These are phyloP conservation scores for Cryptococcus amylolentus DNA, from an alignment of 1,284 basidiomycete species.

Conservation along the genomic window DNA sequence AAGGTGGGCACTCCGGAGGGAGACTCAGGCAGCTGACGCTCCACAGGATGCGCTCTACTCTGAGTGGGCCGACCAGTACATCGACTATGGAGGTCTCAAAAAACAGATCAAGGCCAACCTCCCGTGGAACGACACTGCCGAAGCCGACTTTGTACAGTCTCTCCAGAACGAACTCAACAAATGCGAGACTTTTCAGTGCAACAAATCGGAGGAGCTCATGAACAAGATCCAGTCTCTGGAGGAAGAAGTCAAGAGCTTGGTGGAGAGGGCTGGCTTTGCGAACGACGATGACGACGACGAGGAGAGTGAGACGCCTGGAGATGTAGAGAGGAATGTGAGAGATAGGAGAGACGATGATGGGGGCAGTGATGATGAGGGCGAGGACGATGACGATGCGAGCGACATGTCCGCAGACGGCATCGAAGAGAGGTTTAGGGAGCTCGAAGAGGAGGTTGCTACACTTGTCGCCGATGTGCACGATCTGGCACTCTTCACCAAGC, in stretches of 20 bases:
- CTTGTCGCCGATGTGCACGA: conserved; percentile 99
- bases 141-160: conserved; percentile 71
- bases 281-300: conserved; percentile 44
- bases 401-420: conserved; percentile 64
- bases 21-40: conserved; percentile 3
- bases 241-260: conserved; percentile 70
- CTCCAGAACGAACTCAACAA: conserved; percentile 90
- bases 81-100: conserved; percentile 85
- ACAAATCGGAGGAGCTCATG: conserved; percentile 82
- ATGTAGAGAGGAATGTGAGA: conserved; percentile 33
- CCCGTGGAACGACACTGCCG: conserved; percentile 72
- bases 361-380: conserved; percentile 61
- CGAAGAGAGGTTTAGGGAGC: conserved; percentile 80
- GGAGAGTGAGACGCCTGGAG: conserved; percentile 55
- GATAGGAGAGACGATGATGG: conserved; percentile 58
- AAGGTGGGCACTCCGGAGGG: conserved; percentile 53
- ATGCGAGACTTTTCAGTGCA: conserved; percentile 90
- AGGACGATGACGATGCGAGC: conserved; percentile 54
- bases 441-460: conserved; percentile 93
- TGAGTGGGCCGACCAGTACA: conserved; percentile 86
- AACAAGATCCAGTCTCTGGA: conserved; percentile 76
- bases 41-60: conserved; percentile 73
- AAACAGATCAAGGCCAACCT: conserved; percentile 68
- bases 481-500: conserved; percentile 87
- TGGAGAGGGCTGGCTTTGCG: conserved; percentile 48